Base-by-base conservation (phyloP, 441 rosid genomes). In the Sinapis alba region DNA sequence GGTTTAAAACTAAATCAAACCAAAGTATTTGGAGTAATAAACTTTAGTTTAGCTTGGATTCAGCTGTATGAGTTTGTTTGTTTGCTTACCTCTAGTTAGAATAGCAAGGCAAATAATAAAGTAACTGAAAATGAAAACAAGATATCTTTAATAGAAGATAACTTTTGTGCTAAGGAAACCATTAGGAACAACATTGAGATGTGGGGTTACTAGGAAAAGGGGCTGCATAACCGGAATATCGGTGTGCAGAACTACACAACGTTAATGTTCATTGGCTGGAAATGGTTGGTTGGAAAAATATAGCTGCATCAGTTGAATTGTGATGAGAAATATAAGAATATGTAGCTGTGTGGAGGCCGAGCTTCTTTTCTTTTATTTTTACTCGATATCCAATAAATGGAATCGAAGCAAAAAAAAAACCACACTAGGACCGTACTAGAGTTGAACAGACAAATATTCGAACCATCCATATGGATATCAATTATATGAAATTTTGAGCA, bases 141-240 rank as follows among this genome's bases (percentile, higher is more conserved):
- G 4, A 10, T 53, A 11, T 16, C 7, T 6, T 75, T 82, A 80
- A 93, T 9, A 86, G 83, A 73, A 89, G 80, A 7, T 0, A 28
- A 4, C 8, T 80, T 88, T 88, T 59, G 94, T 12, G 65, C 79
- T 51, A 60, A 71, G 83, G 65, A 83, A 76, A 66, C 85, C 80
- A 74, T 83, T 88, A 11, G 92, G 73, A 61, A 83, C 90, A 1
- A 90, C 85, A 43, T 74, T 56, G 84, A 79, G 32, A 79, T 64
- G 53, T 86, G 75, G 75, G 76, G 65, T 80, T 84, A n/a, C 76
- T 27, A 0, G 89, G 85, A 69, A 86, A 78, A 19, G 89, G 85
- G 90, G 81, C 28, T 90, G 98, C 80, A 87, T 47, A 38, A 80
- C 85, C 12, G 89, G 85, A 67, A 85, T 72, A 63, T 88, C 89